A percentile compares a stretch with the other conserved stretches of the same genome.
Conservation (phyloP, 2,329 filamentous ascomycete genomes). For the Paraconiothyrium brasiliense region DNA sequence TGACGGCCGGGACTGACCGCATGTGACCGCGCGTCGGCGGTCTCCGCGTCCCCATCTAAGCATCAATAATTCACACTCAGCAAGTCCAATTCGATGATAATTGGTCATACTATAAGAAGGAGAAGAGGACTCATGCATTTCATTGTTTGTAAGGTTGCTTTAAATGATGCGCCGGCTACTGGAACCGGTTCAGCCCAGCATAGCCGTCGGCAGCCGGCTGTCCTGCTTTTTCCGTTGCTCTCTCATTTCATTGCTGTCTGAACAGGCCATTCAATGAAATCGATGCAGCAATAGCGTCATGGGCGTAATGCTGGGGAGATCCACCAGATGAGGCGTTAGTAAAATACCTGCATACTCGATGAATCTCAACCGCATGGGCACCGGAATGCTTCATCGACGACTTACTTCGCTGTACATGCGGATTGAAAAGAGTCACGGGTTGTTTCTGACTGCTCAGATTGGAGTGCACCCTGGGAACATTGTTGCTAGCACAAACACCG, state of each 20-base stretch:
- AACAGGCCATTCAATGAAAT: not conserved
- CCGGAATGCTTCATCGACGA: too few relatives aligned
- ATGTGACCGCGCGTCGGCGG: slow-evolving; percentile 14
- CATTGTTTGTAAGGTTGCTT: not conserved
- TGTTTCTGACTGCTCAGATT: too few relatives aligned
- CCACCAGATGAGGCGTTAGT: not conserved
- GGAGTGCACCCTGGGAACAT: too few relatives aligned
- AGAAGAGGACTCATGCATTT: not conserved
- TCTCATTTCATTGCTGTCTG: not conserved
- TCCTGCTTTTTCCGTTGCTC: not conserved
- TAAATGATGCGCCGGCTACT: not conserved
- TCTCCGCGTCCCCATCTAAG: not conserved
- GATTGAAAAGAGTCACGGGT: too few relatives aligned
- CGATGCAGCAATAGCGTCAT: not conserved
- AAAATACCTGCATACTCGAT: not conserved
- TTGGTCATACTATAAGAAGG: not conserved
- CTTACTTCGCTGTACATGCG: too few relatives aligned
- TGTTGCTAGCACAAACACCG: too few relatives aligned
- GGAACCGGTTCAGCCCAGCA: not conserved
- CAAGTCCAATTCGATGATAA: not conserved
- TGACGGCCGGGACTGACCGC: not conserved
- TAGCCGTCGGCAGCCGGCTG: slow-evolving; percentile 1
- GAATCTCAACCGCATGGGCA: not conserved
- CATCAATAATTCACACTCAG: not conserved
- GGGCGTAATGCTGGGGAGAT: not conserved